phyloP scores from a whole-genome alignment of 2,329 filamentous ascomycete genomes.

The Ascochyta viciae-villosae region DNA sequence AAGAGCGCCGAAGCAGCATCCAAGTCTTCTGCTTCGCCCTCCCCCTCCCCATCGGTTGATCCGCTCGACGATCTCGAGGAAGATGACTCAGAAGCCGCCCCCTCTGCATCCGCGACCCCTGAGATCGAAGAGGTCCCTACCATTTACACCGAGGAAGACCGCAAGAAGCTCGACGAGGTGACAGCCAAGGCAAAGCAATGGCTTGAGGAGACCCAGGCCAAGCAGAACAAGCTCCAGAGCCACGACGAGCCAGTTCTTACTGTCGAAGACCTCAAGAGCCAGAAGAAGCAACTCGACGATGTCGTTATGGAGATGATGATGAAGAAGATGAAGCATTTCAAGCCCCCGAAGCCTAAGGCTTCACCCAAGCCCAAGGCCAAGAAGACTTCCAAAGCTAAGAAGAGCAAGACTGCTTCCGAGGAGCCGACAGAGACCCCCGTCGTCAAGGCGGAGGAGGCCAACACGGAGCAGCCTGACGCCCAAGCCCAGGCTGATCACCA shows the following conservation, averaged over 20 bases:
- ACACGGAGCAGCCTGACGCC: conserved; percentile 25
- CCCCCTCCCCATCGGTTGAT: conserved; percentile 56
- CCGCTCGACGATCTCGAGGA: conserved; percentile 80
- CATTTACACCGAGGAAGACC: conserved; percentile 75
- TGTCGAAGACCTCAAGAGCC: conserved; percentile 69
- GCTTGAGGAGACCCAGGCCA: conserved; percentile 74
- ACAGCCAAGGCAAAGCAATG: conserved; percentile 72
- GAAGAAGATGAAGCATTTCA: conserved; percentile 58
- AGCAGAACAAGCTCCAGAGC: conserved; percentile 71
- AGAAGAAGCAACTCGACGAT: conserved; percentile 75
- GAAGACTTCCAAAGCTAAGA: conserved; percentile 29
- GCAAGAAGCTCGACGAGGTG: conserved; percentile 68
- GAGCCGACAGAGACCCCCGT: conserved; percentile 33
- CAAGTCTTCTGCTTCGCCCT: conserved; percentile 52
- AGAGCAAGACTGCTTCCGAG: conserved; percentile 27
- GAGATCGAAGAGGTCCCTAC: conserved; percentile 48
- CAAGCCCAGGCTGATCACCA: conserved; percentile 39
- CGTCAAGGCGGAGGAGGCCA: conserved; percentile 42
- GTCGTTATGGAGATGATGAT: conserved; percentile 73
- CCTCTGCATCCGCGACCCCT: conserved; percentile 45
- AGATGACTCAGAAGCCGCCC: conserved; percentile 58
- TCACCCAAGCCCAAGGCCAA: conserved; percentile 48
- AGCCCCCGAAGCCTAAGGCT: conserved; percentile 49
- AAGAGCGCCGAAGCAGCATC: conserved; percentile 45
- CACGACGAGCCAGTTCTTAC: conserved; percentile 78